A percentile compares a stretch with the other conserved stretches of the same genome.
These are phyloP conservation scores for Stramenopiles sp. DNA, from an alignment of 352 stramenopile genomes.

Conservation along the genomic window DNA sequence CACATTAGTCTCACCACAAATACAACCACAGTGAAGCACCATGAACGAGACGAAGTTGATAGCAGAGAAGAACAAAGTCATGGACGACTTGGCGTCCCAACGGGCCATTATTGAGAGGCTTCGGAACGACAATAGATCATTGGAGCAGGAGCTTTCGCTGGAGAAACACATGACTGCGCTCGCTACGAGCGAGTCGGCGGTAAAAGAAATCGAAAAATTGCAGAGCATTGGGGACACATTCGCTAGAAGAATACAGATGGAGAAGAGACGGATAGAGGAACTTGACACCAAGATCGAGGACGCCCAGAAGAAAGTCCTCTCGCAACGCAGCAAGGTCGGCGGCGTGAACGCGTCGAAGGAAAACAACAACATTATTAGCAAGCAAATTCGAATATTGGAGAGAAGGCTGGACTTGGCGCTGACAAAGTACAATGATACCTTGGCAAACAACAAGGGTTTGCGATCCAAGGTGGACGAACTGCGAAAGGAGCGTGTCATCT, in stretches of 20 bases:
- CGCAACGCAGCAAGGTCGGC: conserved; percentile 75
- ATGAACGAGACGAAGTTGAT: conserved; percentile 3
- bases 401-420: conserved; percentile 86
- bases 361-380: conserved; percentile 81
- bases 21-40: neutral
- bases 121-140: neutral
- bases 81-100: neutral
- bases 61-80: neutral
- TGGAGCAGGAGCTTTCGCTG: neutral
- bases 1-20: neutral
- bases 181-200: neutral
- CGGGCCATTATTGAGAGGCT: neutral
- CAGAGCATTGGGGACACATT: conserved; percentile 71
- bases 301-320: neutral
- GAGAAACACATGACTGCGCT: neutral
- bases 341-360: conserved; percentile 81
- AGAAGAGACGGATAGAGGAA: conserved; percentile 54
- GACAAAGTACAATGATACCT: conserved; percentile 85
- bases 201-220: conserved; percentile 19
- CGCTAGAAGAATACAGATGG: conserved; percentile 47
- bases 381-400: conserved; percentile 87
- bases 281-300: conserved; percentile 43
- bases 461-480: conserved; percentile 78
- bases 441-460: conserved; percentile 70
- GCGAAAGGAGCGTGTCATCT: conserved; percentile 69